Evolutionary conservation across 371 early-diverging fungal genomes (phyloP).

Genomic region (Dinochytrium kinnereticum): DNA sequence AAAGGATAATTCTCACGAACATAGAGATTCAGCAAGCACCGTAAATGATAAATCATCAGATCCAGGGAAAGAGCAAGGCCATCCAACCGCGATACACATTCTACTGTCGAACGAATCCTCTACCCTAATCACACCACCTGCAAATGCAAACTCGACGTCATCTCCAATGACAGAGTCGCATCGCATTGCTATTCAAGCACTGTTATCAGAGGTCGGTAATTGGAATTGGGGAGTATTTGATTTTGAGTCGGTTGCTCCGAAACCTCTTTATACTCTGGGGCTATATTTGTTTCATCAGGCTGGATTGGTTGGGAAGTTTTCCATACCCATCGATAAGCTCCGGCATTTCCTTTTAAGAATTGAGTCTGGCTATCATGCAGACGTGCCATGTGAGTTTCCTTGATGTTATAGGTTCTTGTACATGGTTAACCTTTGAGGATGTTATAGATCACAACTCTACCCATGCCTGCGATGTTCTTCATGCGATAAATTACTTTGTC

Average conservation of each 20-base stretch:
- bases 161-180: not conserved
- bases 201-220: constrained; percentile 13
- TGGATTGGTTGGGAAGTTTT: constrained; percentile 24
- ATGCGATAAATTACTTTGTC: constrained; percentile 46
- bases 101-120: not conserved
- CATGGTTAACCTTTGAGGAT: not conserved
- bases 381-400: constrained; percentile 33
- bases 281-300: constrained; percentile 18
- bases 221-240: constrained; percentile 38
- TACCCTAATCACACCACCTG: not conserved
- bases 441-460: constrained; percentile 50
- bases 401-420: not conserved
- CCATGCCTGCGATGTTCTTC: constrained; percentile 58
- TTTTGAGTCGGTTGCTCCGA: constrained; percentile 24
- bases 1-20: not conserved
- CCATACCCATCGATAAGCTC: constrained; percentile 19
- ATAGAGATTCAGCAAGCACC: too few species aligned
- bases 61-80: not conserved
- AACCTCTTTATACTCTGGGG: constrained; percentile 24
- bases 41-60: too few species aligned
- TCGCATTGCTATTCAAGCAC: not conserved
- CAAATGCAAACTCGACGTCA: not conserved
- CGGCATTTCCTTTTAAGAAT: constrained; percentile 23
- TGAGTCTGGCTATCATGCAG: constrained; percentile 25
- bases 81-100: not conserved